Evolutionary conservation across 2,329 filamentous ascomycete species (phyloP).

Genomic region (Cryphonectria radicalis): DNA sequence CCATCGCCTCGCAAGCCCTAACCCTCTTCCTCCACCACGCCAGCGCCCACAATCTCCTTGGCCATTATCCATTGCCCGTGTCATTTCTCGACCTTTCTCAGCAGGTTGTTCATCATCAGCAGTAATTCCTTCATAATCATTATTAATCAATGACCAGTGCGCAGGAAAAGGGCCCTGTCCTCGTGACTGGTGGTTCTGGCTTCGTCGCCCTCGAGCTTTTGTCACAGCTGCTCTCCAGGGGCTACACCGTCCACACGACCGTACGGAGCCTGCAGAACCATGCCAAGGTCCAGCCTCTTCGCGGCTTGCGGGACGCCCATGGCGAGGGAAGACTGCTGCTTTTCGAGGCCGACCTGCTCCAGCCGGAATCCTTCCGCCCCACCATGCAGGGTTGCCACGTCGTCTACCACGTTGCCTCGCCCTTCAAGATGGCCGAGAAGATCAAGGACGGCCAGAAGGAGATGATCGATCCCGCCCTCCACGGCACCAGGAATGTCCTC

Average conservation of each 20-base stretch:
- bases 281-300: slow-evolving; percentile 23
- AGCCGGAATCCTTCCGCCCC: slow-evolving; percentile 36
- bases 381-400: slow-evolving; percentile 37
- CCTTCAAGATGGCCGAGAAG: slow-evolving; percentile 37
- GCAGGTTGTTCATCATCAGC: not conserved
- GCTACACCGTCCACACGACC: slow-evolving; percentile 29
- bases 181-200: slow-evolving; percentile 65
- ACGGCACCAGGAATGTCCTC: slow-evolving; percentile 36
- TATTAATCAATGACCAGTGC: not conserved
- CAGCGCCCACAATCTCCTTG: not conserved
- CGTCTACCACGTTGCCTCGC: slow-evolving; percentile 42
- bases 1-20: too few relatives aligned
- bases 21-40: too few relatives aligned
- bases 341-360: slow-evolving; percentile 39
- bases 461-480: slow-evolving; percentile 36
- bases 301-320: slow-evolving; percentile 26
- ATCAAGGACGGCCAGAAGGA: slow-evolving; percentile 36
- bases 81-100: not conserved
- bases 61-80: not conserved
- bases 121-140: not conserved
- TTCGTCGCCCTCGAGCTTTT: slow-evolving; percentile 62
- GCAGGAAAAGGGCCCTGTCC: slow-evolving; percentile 30
- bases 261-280: slow-evolving; percentile 26
- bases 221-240: slow-evolving; percentile 25
- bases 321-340: slow-evolving; percentile 32